Conservation (phyloP, 306 rosid genomes). For the Ormosia emarginata region DNA sequence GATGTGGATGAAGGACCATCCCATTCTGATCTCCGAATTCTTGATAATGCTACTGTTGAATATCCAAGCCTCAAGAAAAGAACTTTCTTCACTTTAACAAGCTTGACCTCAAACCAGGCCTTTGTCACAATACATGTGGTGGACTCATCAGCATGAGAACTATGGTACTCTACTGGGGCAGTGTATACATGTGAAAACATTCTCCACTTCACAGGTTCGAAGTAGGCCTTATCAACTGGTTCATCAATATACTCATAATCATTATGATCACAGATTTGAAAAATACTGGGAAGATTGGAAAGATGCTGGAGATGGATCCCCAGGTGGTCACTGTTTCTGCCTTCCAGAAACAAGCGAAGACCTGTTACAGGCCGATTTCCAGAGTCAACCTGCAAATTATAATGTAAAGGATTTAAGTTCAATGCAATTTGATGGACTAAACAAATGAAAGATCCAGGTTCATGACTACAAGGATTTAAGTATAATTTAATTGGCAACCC, state of each 20-base stretch:
- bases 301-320: constrained; percentile 77
- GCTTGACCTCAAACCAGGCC: constrained; percentile 61
- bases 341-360: constrained; percentile 61
- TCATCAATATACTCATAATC: constrained; percentile 28
- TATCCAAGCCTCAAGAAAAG: constrained; percentile 60
- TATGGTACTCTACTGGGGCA: constrained; percentile 46
- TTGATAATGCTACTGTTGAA: constrained; percentile 47
- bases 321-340: constrained; percentile 53
- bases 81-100: constrained; percentile 47
- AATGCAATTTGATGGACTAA: background rate
- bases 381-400: constrained; percentile 50
- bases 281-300: constrained; percentile 44
- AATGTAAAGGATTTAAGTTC: background rate
- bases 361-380: constrained; percentile 62
- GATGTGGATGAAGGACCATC: constrained; percentile 40
- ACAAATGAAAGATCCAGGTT: background rate
- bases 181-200: constrained; percentile 62
- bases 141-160: constrained; percentile 33
- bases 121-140: constrained; percentile 48
- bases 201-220: constrained; percentile 61
- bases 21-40: constrained; percentile 56
- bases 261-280: constrained; percentile 38
- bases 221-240: constrained; percentile 41
- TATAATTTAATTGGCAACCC: no score
- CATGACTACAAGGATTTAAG: background rate